Evolutionary conservation across 495 filamentous ascomycete species (phyloP), one percentile per base, ranked within the genome.

Genomic region (Ramalina intermedia): DNA sequence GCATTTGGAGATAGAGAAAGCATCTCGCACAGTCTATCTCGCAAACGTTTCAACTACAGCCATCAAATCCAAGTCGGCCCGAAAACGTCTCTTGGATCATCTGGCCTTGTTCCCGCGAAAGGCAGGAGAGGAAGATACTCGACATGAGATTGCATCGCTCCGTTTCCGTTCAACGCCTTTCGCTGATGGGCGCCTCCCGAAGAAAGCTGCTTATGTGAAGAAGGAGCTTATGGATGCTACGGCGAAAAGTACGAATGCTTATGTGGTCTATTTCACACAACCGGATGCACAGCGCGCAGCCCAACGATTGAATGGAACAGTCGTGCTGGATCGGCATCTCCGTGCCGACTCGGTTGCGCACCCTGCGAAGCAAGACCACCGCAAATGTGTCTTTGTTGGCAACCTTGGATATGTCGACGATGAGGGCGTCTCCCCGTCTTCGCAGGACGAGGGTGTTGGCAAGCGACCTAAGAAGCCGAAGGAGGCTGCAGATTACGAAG

Each of bases 371-470:
- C 75, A 80, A 21, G 90, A 94, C 57, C 75, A 94, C 59, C 78
- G 82, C 42, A 79, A 87, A 46, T 99, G 93, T 65, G 83, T 99
- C 4, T 99, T 96, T 58, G 85, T 99, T 12, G 93, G 93, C 9
- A 96, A 96, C 61, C 77, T 99, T 9, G 87, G 88, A 38, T 96
- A 96, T 55, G 85, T 96, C 1, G 87, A 94, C 55, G 82, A 90
- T 50, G 86, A 91, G 63, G 80, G 66, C 37, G 67, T 73, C 39
- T 59, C 82, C 13, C 69, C 74, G 39, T 58, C 63, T 9, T 63
- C 61, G 4, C 70, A 74, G 37, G 79, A 75, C 33, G 72, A 74
- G n/a, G 75, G 80, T 43, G 55, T 56, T 26, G 44, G 18, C 9
- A 80, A 79, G 56, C 83, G 80, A 62, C 69, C 68, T 39, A 79